These are phyloP conservation scores for Exophiala phaeomuriformis DNA, from an alignment of 2,329 filamentous ascomycete genomes.

Conservation along the genomic window DNA sequence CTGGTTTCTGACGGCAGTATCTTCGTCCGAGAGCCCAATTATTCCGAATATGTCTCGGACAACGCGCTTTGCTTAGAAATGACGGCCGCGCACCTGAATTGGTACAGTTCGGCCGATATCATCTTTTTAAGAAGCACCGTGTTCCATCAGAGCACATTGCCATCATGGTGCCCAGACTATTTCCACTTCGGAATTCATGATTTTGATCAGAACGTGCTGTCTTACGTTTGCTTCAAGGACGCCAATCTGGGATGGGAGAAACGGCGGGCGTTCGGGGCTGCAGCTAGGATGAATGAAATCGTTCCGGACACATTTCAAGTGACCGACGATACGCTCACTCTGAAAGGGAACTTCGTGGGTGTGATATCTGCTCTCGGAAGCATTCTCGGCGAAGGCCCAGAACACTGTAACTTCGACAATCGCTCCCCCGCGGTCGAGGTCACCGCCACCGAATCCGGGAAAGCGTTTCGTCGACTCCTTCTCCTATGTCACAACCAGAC, in stretches of 20 bases:
- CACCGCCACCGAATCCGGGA: conserved; percentile 9
- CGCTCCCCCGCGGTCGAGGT: background rate
- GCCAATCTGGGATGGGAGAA: conserved; percentile 18
- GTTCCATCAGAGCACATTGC: conserved; percentile 2
- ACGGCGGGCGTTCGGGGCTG: conserved; percentile 13
- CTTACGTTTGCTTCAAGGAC: conserved; percentile 12
- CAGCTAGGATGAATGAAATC: conserved; percentile 9
- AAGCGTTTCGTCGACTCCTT: conserved; percentile 15
- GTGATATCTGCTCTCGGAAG: conserved; percentile 9
- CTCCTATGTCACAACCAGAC: conserved; percentile 17
- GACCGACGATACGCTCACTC: conserved; percentile 3
- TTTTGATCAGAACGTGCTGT: conserved; percentile 12
- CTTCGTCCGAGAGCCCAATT: conserved; percentile 17
- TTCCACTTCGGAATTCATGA: conserved; percentile 13
- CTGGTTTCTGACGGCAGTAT: conserved; percentile 14
- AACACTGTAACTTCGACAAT: background rate
- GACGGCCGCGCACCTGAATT: conserved; percentile 15
- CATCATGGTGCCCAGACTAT: conserved; percentile 19
- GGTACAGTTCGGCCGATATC: conserved; percentile 18
- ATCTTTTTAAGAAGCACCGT: conserved; percentile 16
- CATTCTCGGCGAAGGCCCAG: background rate
- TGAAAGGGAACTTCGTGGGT: conserved; percentile 12
- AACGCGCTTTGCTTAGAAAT: conserved; percentile 16
- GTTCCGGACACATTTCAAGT: conserved; percentile 10
- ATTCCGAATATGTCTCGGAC: conserved; percentile 11